These are phyloP conservation scores for Diutina sp. DNA, from an alignment of 1,139 yeast genomes.

Conservation along the genomic window DNA sequence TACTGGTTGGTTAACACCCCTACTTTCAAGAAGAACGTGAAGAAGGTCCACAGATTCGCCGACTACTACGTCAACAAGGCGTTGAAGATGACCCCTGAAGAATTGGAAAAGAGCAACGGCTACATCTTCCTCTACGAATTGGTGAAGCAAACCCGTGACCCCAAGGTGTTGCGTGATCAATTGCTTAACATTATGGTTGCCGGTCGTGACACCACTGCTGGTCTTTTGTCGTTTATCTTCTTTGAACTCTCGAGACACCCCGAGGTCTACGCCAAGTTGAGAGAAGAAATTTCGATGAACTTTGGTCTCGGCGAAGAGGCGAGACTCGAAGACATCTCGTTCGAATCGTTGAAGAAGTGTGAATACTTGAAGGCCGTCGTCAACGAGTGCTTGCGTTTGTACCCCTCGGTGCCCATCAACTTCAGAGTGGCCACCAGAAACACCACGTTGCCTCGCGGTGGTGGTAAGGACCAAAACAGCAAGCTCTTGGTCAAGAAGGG, in stretches of 20 bases:
- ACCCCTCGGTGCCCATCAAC: slow-evolving; percentile 2
- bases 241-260: slow-evolving; percentile 15
- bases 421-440: slow-evolving; percentile 1
- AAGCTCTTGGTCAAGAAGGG: slow-evolving; percentile 38
- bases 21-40: slow-evolving; percentile 16
- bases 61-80: slow-evolving; percentile 17
- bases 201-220: slow-evolving; percentile 22
- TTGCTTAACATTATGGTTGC: slow-evolving; percentile 19
- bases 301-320: slow-evolving; percentile 15
- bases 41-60: slow-evolving; percentile 20
- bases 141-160: slow-evolving; percentile 16
- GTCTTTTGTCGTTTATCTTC: slow-evolving; percentile 15
- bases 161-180: slow-evolving; percentile 15
- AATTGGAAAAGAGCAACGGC: slow-evolving; percentile 12
- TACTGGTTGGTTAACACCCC: slow-evolving; percentile 16
- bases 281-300: slow-evolving; percentile 10
- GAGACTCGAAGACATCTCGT: slow-evolving; percentile 16
- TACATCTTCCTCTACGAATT: slow-evolving; percentile 18
- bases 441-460: slow-evolving; percentile 2
- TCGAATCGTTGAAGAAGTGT: slow-evolving; percentile 7
- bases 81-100: slow-evolving; percentile 13
- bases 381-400: slow-evolving; percentile 3
- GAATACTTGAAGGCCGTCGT: slow-evolving; percentile 2
- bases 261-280: slow-evolving; percentile 12
- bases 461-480: slow-evolving; percentile 13